phyloP scores from a whole-genome alignment of 768 basidiomycete species.

The Pulveroboletus sp. region DNA sequence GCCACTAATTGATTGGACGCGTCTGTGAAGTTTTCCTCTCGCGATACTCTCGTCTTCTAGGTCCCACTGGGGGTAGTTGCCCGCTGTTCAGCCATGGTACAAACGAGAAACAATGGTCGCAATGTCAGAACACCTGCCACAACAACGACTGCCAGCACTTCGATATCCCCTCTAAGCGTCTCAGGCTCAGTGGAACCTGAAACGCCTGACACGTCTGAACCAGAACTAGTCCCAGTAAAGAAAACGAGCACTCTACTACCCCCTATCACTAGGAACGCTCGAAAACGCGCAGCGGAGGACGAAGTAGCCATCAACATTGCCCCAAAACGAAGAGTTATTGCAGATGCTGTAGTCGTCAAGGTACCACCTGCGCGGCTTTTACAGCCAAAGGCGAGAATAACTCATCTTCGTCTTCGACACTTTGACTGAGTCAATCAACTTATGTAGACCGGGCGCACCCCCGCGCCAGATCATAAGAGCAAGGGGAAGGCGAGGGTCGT shows the following conservation, averaged over 20 bases:
- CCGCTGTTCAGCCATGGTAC: conserved; percentile 15
- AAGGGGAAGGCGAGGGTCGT: conserved; percentile 26
- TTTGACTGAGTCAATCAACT: conserved; percentile 14
- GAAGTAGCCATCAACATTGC: conserved; percentile 23
- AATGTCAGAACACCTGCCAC: conserved; percentile 20
- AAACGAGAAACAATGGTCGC: conserved; percentile 17
- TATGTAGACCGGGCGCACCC: conserved; percentile 7
- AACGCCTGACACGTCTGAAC: conserved; percentile 52
- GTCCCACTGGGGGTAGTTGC: neutral
- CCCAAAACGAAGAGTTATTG: conserved; percentile 33
- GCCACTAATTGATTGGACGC: conserved; percentile 28
- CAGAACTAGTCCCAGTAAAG: conserved; percentile 13
- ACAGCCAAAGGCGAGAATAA: conserved; percentile 24
- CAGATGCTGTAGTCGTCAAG: conserved; percentile 22
- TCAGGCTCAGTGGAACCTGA: conserved; percentile 41
- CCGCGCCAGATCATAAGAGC: conserved; percentile 16
- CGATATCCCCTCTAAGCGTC: conserved; percentile 48
- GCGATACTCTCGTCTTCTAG: conserved; percentile 11
- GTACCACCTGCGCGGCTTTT: conserved; percentile 3
- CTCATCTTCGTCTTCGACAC: conserved; percentile 2
- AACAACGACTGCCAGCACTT: conserved; percentile 32
- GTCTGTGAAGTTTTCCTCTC: conserved; percentile 17
- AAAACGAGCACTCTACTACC: neutral
- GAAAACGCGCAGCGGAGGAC: conserved; percentile 35
- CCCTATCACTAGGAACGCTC: conserved; percentile 8